A percentile compares a stretch with the other conserved stretches of the same genome.
Evolutionary conservation across 23 red algal species (phyloP).

Genomic region (Gracilaria vermiculophylla): DNA sequence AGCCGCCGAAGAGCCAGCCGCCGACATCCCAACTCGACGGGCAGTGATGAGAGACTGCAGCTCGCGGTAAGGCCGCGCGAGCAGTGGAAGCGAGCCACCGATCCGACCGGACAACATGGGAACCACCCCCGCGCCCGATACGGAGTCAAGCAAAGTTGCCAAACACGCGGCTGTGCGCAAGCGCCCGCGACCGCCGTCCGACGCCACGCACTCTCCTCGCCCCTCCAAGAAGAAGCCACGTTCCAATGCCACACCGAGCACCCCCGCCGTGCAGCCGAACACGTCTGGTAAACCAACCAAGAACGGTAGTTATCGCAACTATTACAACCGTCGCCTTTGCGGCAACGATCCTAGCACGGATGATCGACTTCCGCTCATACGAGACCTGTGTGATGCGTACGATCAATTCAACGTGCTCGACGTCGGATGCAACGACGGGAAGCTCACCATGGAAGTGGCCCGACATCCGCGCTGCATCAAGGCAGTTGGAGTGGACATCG

Average conservation of each 20-base stretch:
- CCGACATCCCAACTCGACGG: no score
- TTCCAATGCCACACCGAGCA: not conserved
- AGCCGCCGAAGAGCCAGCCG: no score
- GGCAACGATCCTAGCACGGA: conserved; percentile 17
- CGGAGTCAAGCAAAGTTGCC: not conserved
- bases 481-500: conserved; percentile 71
- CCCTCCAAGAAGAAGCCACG: not conserved
- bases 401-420: conserved; percentile 44
- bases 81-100: not conserved
- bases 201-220: not conserved
- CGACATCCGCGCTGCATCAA: not conserved
- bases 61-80: not conserved
- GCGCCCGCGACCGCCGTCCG: not conserved
- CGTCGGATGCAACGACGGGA: conserved; percentile 83
- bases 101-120: not conserved
- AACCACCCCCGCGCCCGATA: not conserved
- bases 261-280: not conserved
- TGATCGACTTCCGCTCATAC: conserved; percentile 39
- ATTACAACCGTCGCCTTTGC: conserved; percentile 48
- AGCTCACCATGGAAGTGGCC: conserved; percentile 37
- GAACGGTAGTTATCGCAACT: conserved; percentile 35
- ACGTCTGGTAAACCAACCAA: not conserved
- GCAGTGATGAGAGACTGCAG: no score
- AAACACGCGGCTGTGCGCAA: not conserved
- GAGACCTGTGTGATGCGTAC: not conserved